These are phyloP conservation scores for Pueraria montana DNA, from an alignment of 306 rosid species.

Conservation along the genomic window DNA sequence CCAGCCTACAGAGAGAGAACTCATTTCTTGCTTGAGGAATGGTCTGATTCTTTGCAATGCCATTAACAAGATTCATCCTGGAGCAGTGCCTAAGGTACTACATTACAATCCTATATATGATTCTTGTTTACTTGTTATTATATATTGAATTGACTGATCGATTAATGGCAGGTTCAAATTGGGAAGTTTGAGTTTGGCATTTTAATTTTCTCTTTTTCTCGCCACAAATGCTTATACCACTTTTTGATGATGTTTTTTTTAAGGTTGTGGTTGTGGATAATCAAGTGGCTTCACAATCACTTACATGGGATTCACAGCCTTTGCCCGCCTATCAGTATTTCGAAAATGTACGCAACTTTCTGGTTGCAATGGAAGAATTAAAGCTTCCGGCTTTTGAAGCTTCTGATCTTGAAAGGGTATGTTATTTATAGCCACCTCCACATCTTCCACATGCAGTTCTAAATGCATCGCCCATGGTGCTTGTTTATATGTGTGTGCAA, in stretches of 20 bases:
- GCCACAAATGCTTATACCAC: not conserved
- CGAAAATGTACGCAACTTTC: conserved; percentile 91
- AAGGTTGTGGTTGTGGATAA: conserved; percentile 97
- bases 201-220: not conserved
- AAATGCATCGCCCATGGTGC: not conserved
- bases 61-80: conserved; percentile 92
- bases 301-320: conserved; percentile 78
- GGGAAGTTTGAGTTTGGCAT: conserved; percentile 22
- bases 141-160: not conserved
- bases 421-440: conserved; percentile 4
- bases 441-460: not conserved
- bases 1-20: conserved; percentile 83
- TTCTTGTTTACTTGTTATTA: conserved; percentile 5
- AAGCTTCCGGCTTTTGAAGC: conserved; percentile 93
- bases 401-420: conserved; percentile 92
- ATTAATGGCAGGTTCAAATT: conserved; percentile 6
- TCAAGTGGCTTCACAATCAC: conserved; percentile 61
- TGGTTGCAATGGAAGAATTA: conserved; percentile 74
- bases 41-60: conserved; percentile 86
- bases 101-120: conserved; percentile 22
- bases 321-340: conserved; percentile 96
- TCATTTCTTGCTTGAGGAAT: conserved; percentile 93
- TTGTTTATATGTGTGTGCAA: conserved; percentile 12
- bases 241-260: conserved; percentile 20
- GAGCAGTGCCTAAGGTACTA: conserved; percentile 86